phyloP scores from a whole-genome alignment of 2,329 filamentous ascomycete species.

The Fusarium humuli region DNA sequence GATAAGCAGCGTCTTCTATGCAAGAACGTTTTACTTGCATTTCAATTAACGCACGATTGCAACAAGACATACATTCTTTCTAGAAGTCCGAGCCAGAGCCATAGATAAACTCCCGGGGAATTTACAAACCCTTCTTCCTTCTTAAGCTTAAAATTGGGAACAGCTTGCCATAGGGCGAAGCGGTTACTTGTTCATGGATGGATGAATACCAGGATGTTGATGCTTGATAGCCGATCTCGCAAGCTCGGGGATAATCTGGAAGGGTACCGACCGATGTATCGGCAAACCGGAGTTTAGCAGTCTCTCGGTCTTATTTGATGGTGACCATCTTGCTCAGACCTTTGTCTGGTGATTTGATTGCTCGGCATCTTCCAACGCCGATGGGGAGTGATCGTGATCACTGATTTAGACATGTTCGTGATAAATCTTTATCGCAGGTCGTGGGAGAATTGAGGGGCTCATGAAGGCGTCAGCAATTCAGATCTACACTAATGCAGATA shows the following conservation, averaged over 20 bases:
- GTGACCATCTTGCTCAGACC: not conserved
- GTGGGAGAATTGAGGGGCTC: not conserved
- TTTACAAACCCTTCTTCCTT: not conserved
- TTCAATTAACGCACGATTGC: not conserved
- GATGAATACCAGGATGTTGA: not conserved
- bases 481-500: not conserved
- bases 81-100: not conserved
- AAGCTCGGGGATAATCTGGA: not conserved
- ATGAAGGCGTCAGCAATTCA: not conserved
- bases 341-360: not conserved
- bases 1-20: not conserved
- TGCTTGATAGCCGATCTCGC: not conserved
- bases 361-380: not conserved
- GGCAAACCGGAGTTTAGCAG: not conserved
- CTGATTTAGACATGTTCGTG: not conserved
- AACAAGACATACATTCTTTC: not conserved
- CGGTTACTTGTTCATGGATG: not conserved
- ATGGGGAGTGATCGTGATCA: not conserved
- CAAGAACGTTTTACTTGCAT: not conserved
- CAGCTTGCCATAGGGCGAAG: accelerated
- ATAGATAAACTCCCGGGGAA: not conserved
- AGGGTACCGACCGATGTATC: not conserved
- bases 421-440: not conserved
- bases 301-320: not conserved
- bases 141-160: not conserved